phyloP scores from a whole-genome alignment of 176 grass and related monocot genomes.

The Rhynchospora breviuscula region DNA sequence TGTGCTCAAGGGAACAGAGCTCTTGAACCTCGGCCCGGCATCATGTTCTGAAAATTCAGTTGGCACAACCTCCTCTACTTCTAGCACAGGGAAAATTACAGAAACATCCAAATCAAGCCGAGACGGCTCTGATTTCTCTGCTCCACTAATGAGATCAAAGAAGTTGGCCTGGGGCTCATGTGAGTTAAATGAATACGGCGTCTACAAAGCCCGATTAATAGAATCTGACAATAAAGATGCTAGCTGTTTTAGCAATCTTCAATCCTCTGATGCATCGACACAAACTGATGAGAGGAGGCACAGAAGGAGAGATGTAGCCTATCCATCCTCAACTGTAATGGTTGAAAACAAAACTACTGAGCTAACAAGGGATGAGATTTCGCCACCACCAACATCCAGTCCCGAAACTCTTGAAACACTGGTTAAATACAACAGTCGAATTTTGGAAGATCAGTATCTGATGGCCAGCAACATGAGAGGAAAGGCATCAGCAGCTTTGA shows the following conservation, averaged over 20 bases:
- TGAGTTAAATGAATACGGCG: conserved; percentile 36
- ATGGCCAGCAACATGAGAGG: conserved; percentile 26
- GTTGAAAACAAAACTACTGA: conserved; percentile 22
- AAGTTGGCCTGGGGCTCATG: not conserved
- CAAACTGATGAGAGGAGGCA: conserved; percentile 61
- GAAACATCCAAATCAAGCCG: conserved; percentile 13
- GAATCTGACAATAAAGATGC: not conserved
- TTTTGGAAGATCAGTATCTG: conserved; percentile 16
- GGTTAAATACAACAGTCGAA: conserved; percentile 44
- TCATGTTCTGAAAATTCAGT: conserved; percentile 41
- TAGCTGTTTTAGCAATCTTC: not conserved
- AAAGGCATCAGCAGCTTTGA: conserved; percentile 60
- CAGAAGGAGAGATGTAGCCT: not conserved
- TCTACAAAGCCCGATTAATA: conserved; percentile 34
- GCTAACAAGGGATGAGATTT: conserved; percentile 52
- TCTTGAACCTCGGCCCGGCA: conserved; percentile 31
- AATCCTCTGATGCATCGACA: conserved; percentile 56
- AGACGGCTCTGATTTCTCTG: not conserved
- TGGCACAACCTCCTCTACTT: conserved; percentile 32
- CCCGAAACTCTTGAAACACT: conserved; percentile 74
- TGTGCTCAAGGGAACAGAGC: conserved; percentile 90
- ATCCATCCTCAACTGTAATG: not conserved
- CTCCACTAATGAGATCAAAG: conserved; percentile 7
- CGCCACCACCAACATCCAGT: conserved; percentile 61
- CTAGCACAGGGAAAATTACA: conserved; percentile 30